phyloP scores from a whole-genome alignment of 148 eudicot species.

The Mesembryanthemum crystallinum region DNA sequence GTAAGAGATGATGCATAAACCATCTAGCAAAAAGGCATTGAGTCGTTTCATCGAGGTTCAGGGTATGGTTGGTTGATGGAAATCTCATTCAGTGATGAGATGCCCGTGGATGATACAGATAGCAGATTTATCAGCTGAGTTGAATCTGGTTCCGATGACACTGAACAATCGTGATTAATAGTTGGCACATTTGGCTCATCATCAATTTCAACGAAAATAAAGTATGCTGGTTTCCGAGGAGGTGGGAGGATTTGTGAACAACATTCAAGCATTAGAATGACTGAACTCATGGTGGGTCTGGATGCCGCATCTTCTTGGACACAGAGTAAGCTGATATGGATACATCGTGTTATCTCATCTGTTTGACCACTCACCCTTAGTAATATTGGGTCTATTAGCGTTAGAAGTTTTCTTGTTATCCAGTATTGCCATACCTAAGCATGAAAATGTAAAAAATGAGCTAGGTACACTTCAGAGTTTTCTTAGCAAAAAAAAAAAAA shows the following conservation, averaged over 20 bases:
- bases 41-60: neutral
- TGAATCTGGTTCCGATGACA: neutral
- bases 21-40: no score
- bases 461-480: no score
- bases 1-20: no score
- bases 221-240: neutral
- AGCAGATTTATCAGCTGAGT: neutral
- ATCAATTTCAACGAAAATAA: neutral
- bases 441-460: neutral
- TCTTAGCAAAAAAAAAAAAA: no score
- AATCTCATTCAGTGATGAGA: neutral
- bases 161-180: neutral
- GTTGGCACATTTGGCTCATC: neutral
- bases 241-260: slow-evolving; percentile 3
- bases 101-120: neutral
- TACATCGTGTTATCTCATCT: slow-evolving; percentile 17
- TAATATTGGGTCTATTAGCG: slow-evolving; percentile 26
- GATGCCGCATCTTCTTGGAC: slow-evolving; percentile 14
- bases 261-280: slow-evolving; percentile 13
- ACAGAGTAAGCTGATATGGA: slow-evolving; percentile 18
- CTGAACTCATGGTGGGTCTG: slow-evolving; percentile 23
- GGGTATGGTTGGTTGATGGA: slow-evolving; percentile 16
- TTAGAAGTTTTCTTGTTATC: slow-evolving; percentile 17
- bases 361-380: neutral
- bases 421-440: no score